phyloP scores from a whole-genome alignment of 73 alveolate genomes.

The Symbiodinium natans region DNA sequence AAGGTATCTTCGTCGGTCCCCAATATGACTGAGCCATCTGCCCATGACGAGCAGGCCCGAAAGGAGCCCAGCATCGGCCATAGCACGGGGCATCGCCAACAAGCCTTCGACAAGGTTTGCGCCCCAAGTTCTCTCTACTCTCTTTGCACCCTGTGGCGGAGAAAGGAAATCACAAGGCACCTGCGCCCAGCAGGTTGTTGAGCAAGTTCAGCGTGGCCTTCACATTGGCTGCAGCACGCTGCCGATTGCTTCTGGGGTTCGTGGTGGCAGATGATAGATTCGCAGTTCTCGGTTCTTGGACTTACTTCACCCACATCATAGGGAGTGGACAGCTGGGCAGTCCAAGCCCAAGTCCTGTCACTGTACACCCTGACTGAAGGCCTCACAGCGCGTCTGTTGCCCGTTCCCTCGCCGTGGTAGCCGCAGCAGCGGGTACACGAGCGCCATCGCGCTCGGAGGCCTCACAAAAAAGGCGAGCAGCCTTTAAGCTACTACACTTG shows the following conservation, averaged over 20 bases:
- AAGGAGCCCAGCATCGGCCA: constrained; percentile 86
- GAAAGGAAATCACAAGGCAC: background rate
- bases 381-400: constrained; percentile 73
- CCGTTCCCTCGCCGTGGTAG: background rate
- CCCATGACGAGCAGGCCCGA: constrained; percentile 78
- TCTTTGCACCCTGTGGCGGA: too few relatives aligned
- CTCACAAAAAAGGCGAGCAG: too few relatives aligned
- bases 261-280: too few relatives aligned
- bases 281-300: too few relatives aligned
- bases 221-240: background rate
- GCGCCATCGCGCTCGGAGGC: constrained; percentile 56
- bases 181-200: constrained; percentile 91
- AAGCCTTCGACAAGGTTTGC: constrained; percentile 8
- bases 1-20: too few relatives aligned
- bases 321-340: too few relatives aligned
- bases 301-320: too few relatives aligned
- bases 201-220: constrained; percentile 66
- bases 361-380: too few relatives aligned
- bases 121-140: background rate
- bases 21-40: background rate
- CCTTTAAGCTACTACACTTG: too few relatives aligned
- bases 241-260: too few relatives aligned
- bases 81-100: constrained; percentile 77
- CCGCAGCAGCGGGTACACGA: constrained; percentile 79
- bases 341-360: too few relatives aligned